Percentiles rank a stretch among this genome's conserved stretches.
Conservation (phyloP, 805 yeast genomes). For the Teunomyces tritomae region DNA sequence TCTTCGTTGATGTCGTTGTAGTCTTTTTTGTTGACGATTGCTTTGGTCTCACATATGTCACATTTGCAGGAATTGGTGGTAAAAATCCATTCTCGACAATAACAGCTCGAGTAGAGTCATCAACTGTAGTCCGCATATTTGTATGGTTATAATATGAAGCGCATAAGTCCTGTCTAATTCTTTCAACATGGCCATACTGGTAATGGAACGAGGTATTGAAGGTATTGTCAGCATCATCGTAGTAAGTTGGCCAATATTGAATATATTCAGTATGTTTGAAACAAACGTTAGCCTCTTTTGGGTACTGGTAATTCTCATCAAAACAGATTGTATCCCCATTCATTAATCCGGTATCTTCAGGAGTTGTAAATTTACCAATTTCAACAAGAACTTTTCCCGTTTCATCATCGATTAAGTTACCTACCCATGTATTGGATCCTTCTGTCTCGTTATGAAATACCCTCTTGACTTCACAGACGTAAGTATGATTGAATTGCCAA, state of each 20-base stretch:
- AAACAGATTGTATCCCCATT: neutral
- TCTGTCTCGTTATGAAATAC: neutral
- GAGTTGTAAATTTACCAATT: neutral
- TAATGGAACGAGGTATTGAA: neutral
- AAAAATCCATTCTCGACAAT: neutral
- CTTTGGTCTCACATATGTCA: no score
- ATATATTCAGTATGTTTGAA: neutral
- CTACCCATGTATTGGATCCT: conserved; percentile 3
- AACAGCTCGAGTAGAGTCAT: neutral
- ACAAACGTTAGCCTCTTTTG: neutral
- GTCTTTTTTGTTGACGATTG: neutral
- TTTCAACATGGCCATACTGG: neutral
- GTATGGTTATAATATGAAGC: neutral
- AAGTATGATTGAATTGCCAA: conserved; percentile 5
- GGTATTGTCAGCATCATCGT: neutral
- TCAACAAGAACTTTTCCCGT: neutral
- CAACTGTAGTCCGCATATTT: neutral
- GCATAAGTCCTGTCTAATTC: neutral
- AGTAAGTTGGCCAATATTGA: neutral
- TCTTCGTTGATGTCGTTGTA: no score
- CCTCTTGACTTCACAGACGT: conserved; percentile 1
- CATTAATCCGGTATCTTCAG: neutral
- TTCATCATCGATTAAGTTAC: conserved; percentile 1
- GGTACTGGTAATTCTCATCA: neutral
- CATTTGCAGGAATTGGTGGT: neutral